These are phyloP conservation scores for Citrullus mucosospermus DNA, from an alignment of 306 rosid genomes.

Conservation along the genomic window DNA sequence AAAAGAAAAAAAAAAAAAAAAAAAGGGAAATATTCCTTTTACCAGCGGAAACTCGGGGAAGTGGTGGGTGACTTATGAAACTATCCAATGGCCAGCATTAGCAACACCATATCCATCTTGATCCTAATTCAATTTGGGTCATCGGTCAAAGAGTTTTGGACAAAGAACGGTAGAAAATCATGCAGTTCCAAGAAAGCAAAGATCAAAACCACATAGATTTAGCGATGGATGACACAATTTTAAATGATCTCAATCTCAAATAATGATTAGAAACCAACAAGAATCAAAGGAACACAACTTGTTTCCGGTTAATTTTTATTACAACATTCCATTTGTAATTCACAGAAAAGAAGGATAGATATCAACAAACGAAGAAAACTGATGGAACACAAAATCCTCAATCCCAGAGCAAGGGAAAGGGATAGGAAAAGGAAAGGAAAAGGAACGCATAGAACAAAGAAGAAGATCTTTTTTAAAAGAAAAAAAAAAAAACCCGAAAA, in stretches of 20 bases:
- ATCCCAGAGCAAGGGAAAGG: background rate
- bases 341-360: background rate
- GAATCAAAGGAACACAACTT: background rate
- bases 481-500: background rate
- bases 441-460: background rate
- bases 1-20: background rate
- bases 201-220: background rate
- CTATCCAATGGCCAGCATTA: background rate
- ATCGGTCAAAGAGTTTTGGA: background rate
- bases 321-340: background rate
- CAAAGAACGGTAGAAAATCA: background rate
- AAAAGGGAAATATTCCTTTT: background rate
- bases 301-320: background rate
- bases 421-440: background rate
- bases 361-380: background rate
- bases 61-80: background rate
- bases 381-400: background rate
- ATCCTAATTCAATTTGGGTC: background rate
- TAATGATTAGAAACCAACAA: background rate
- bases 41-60: background rate
- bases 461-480: background rate
- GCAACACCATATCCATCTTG: background rate
- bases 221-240: too few species aligned
- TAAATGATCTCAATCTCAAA: background rate
- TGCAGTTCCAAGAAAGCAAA: background rate